Percentiles rank a stretch among this genome's conserved stretches.
These are phyloP conservation scores for Xenoacremonium recifei DNA, from an alignment of 2,329 filamentous ascomycete genomes.

Conservation along the genomic window DNA sequence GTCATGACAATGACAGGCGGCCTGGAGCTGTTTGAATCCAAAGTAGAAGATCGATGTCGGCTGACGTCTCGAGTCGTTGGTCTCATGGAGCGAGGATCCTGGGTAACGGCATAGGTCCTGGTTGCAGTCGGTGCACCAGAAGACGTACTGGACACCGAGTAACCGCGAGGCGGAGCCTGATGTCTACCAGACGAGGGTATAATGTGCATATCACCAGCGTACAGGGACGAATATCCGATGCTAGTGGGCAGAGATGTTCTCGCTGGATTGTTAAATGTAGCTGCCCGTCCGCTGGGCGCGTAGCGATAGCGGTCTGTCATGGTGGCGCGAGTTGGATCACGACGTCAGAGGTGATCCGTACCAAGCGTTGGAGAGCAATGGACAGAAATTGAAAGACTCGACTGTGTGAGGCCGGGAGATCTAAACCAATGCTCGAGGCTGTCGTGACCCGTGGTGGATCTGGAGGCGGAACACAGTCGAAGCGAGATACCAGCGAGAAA, in stretches of 20 bases:
- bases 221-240: slow-evolving; percentile 48
- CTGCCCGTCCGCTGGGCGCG: slow-evolving; percentile 41
- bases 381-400: slow-evolving; percentile 9
- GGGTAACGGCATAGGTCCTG: slow-evolving; percentile 56
- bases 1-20: slow-evolving; percentile 60
- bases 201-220: slow-evolving; percentile 54
- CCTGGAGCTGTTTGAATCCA: slow-evolving; percentile 45
- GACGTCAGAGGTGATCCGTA: no score
- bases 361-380: slow-evolving; percentile 6
- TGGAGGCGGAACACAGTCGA: slow-evolving; percentile 1
- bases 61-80: slow-evolving; percentile 47
- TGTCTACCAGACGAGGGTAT: slow-evolving; percentile 40
- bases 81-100: slow-evolving; percentile 48
- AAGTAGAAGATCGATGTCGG: slow-evolving; percentile 49
- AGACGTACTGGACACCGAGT: slow-evolving; percentile 33
- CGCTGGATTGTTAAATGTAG: slow-evolving; percentile 47
- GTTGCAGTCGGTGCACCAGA: slow-evolving; percentile 42
- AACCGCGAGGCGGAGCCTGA: slow-evolving; percentile 32
- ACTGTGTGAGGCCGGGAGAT: slow-evolving; percentile 1
- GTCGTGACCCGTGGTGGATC: background rate
- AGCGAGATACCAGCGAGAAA: background rate
- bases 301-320: slow-evolving; percentile 51
- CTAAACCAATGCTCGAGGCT: background rate
- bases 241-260: slow-evolving; percentile 53
- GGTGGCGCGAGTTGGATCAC: slow-evolving; percentile 22